Base-by-base conservation (phyloP, 805 yeast genomes). In the Nakazawaea wickerhamii region DNA sequence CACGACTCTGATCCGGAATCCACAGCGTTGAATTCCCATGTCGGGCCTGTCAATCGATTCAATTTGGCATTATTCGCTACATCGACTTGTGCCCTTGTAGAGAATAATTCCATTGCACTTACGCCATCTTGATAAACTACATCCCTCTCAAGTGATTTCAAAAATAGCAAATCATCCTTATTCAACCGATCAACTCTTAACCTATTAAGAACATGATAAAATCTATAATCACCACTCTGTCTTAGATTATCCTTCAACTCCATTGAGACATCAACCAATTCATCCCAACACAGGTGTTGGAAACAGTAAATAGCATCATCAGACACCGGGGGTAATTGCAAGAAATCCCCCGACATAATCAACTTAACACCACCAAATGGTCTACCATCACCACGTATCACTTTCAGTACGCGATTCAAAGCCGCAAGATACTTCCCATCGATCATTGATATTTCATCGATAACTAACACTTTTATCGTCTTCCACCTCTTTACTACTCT, bases 341-440 rank as follows among this genome's bases (percentile, higher is more conserved):
- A 90, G 58, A 91, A 89, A 61, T 93, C 99, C n/a, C 99, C 99
- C 3, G 95, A 84, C 26, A 90, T 63, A 10, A 93, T 77, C 11
- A 93, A 50, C 55, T 93, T 98, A 36, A 93, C 80, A 0, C 99
- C 99, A 4, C 99, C 99, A 69, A 93, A 93, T 0, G 97, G 96
- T 38, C 50, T 50, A 5, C 18, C 4, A 9, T 65, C 58, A 20
- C 50, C 61, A 17, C 63, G 67, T 28, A 81, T 70, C 2, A 82
- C 40, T 1, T 52, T 55, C 49, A 81, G 70, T 0, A 93, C 97
- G 27, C 55, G 63, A 47, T 88, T 84, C 36, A 93, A 65, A 53
- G 87, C 87, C 36, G 83, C 84, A 48, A 93, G 74, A 36, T 90
- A 68, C 1, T 55, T 64, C 0, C 88, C 93, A 55, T 88, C 95